Percentiles rank a stretch among this genome's conserved stretches.
Evolutionary conservation across 306 rosid genomes (phyloP).

Genomic region (Neltuma alba): DNA sequence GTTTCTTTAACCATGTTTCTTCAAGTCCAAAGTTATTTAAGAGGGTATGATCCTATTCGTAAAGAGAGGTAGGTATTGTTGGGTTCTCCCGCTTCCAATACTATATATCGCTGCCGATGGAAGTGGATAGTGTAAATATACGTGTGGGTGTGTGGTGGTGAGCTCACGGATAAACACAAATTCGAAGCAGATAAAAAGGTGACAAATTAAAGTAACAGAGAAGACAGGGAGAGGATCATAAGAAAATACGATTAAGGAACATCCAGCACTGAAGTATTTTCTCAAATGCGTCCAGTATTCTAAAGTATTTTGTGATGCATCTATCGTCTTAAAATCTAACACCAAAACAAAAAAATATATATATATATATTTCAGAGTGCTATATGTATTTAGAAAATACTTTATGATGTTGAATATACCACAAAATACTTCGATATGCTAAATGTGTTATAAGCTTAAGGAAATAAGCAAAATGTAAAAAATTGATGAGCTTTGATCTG

Average conservation of each 20-base stretch:
- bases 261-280: too few species aligned
- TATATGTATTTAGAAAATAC: too few species aligned
- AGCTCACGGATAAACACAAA: not conserved
- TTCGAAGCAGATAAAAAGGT: not conserved
- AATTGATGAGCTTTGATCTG: not conserved
- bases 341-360: too few species aligned
- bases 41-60: not conserved
- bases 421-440: too few species aligned
- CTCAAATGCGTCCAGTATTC: too few species aligned
- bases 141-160: not conserved
- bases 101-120: not conserved
- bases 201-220: not conserved
- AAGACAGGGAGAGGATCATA: not conserved
- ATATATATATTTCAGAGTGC: too few species aligned
- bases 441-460: too few species aligned
- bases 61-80: not conserved
- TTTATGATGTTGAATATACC: too few species aligned
- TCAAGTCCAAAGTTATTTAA: not conserved
- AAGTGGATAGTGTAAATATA: not conserved
- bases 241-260: too few species aligned
- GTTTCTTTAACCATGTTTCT: not conserved
- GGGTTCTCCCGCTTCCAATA: not conserved
- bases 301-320: too few species aligned
- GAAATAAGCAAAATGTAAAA: not conserved
- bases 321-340: too few species aligned